Evolutionary conservation across 1,284 basidiomycete genomes (phyloP).

Genomic region (Amylostereum chailletii): DNA sequence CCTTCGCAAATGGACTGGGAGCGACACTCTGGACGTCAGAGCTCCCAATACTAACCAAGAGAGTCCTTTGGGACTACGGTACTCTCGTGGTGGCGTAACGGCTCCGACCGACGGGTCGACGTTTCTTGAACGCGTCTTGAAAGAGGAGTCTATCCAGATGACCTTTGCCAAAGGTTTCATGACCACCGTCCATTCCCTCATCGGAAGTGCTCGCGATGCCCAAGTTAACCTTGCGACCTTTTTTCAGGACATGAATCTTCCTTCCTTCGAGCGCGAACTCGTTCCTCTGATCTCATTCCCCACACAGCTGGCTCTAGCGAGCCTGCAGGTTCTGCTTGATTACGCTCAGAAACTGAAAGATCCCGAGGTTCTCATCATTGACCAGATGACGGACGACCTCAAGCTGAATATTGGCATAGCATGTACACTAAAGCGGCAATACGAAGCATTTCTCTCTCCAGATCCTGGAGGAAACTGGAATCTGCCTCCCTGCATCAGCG

Average conservation of each 20-base stretch:
- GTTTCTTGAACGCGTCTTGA: slow-evolving; percentile 92
- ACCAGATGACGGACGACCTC: slow-evolving; percentile 93
- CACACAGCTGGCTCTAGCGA: slow-evolving; percentile 88
- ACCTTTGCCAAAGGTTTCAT: slow-evolving; percentile 94
- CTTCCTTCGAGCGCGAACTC: slow-evolving; percentile 90
- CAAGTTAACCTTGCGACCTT: slow-evolving; percentile 73
- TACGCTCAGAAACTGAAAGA: slow-evolving; percentile 88
- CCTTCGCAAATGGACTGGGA: slow-evolving; percentile 87
- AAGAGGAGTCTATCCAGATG: slow-evolving; percentile 91
- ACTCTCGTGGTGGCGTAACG: slow-evolving; percentile 15
- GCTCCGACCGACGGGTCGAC: slow-evolving; percentile 49
- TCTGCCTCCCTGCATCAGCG: slow-evolving; percentile 79
- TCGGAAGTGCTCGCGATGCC: slow-evolving; percentile 81
- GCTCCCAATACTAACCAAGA: slow-evolving; percentile 63
- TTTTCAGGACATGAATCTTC: slow-evolving; percentile 82
- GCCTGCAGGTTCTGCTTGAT: slow-evolving; percentile 82
- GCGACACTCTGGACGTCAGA: slow-evolving; percentile 82
- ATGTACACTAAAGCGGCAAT: slow-evolving; percentile 91
- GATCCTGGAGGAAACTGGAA: slow-evolving; percentile 87
- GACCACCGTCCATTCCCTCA: slow-evolving; percentile 78
- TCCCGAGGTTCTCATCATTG: slow-evolving; percentile 85
- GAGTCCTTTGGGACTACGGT: slow-evolving; percentile 31
- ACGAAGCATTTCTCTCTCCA: slow-evolving; percentile 80
- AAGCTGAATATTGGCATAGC: slow-evolving; percentile 89
- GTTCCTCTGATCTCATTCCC: slow-evolving; percentile 93